Evolutionary conservation across 2,329 filamentous ascomycete genomes (phyloP).

Genomic region (Fusarium globosum): DNA sequence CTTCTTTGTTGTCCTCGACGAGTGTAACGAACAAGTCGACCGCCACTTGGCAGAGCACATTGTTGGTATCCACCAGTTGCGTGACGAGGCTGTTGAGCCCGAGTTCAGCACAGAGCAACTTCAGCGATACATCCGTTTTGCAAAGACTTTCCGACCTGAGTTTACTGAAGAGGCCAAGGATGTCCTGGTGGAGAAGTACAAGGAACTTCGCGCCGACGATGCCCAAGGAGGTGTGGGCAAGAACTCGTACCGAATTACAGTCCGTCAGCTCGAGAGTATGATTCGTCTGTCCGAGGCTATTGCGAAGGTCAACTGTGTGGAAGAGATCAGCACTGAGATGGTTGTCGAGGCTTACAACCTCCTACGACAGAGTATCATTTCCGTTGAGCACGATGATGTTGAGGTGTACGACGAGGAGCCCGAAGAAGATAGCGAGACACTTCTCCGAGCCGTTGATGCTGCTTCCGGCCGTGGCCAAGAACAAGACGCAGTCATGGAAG

Average conservation of each 20-base stretch:
- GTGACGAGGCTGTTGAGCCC: constrained; percentile 89
- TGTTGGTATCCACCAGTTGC: constrained; percentile 90
- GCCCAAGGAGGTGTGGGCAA: constrained; percentile 92
- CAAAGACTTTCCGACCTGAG: constrained; percentile 90
- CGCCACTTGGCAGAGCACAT: constrained; percentile 94
- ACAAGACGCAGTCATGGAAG: constrained; percentile 58
- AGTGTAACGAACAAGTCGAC: constrained; percentile 93
- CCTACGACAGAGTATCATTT: constrained; percentile 93
- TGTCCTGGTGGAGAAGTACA: constrained; percentile 90
- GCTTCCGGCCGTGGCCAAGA: constrained; percentile 59
- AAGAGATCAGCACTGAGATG: constrained; percentile 85
- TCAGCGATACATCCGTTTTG: constrained; percentile 97
- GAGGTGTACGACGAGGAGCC: constrained; percentile 82
- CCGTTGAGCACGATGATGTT: constrained; percentile 96
- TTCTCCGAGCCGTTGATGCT: constrained; percentile 55
- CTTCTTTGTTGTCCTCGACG: constrained; percentile 97
- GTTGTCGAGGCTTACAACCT: constrained; percentile 94
- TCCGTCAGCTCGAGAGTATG: constrained; percentile 94
- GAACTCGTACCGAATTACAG: constrained; percentile 97
- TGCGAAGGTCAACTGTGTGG: constrained; percentile 95
- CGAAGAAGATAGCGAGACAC: constrained; percentile 58
- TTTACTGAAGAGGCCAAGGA: constrained; percentile 90
- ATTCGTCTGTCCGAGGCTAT: constrained; percentile 98
- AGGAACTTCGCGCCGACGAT: constrained; percentile 92
- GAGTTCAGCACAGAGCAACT: constrained; percentile 97